Evolutionary conservation across 129 eudicot genomes (phyloP).

Genomic region (Pulicaria dysenterica): DNA sequence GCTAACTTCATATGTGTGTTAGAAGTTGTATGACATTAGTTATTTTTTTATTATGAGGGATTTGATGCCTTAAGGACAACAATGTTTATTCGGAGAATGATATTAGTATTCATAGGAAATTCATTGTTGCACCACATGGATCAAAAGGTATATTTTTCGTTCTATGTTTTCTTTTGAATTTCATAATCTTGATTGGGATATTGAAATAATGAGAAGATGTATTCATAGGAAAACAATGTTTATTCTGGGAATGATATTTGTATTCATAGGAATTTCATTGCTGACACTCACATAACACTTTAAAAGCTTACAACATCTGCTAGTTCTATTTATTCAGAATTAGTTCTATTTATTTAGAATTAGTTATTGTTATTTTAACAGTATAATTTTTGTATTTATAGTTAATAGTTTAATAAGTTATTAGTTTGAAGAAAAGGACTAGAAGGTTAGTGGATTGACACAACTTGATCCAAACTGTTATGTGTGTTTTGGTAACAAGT

Average conservation of each 20-base stretch:
- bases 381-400: too few relatives aligned
- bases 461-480: background rate
- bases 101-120: conserved; percentile 88
- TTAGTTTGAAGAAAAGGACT: background rate
- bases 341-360: too few relatives aligned
- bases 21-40: conserved; percentile 21
- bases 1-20: conserved; percentile 8
- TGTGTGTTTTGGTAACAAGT: background rate
- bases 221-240: conserved; percentile 92
- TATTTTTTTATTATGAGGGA: conserved; percentile 55
- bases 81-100: conserved; percentile 91
- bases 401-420: too few relatives aligned
- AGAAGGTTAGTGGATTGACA: background rate
- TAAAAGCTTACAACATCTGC: background rate
- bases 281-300: conserved; percentile 53
- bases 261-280: conserved; percentile 85
- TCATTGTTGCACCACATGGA: conserved; percentile 93
- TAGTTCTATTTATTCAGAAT: background rate
- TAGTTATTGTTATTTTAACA: too few relatives aligned
- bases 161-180: too few relatives aligned
- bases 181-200: too few relatives aligned
- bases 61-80: conserved; percentile 74
- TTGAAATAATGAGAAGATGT: too few relatives aligned
- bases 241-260: conserved; percentile 88
- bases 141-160: too few relatives aligned